A percentile compares a stretch with the other conserved stretches of the same genome.
These are phyloP conservation scores for Clonostachys solani DNA, from an alignment of 2,329 filamentous ascomycete genomes.

Conservation along the genomic window DNA sequence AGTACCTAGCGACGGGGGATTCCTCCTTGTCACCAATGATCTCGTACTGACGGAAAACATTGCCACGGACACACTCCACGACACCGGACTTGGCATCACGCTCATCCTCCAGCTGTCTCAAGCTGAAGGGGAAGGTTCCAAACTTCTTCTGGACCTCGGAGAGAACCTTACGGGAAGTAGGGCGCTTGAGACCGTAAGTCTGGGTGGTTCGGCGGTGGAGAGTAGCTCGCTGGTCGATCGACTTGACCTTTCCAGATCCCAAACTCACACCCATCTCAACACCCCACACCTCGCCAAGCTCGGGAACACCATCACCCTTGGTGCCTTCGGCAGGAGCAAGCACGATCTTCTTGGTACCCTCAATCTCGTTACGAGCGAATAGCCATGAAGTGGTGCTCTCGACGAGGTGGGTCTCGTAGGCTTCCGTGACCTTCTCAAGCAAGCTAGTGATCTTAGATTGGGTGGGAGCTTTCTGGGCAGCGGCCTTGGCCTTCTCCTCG, in stretches of 20 bases:
- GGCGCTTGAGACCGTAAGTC: slow-evolving; percentile 90
- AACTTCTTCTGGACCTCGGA: slow-evolving; percentile 98
- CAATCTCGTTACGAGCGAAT: slow-evolving; percentile 96
- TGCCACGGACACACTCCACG: slow-evolving; percentile 90
- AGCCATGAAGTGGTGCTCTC: slow-evolving; percentile 98
- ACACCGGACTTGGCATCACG: slow-evolving; percentile 92
- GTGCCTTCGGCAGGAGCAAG: slow-evolving; percentile 79
- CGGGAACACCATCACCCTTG: slow-evolving; percentile 86
- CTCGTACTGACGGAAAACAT: slow-evolving; percentile 93
- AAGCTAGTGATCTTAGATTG: slow-evolving; percentile 84
- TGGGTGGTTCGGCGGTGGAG: slow-evolving; percentile 89
- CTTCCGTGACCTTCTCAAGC: slow-evolving; percentile 86
- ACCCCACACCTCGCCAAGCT: slow-evolving; percentile 93
- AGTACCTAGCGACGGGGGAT: slow-evolving; percentile 76
- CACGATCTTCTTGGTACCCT: slow-evolving; percentile 97
- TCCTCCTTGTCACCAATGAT: slow-evolving; percentile 91
- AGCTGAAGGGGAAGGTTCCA: slow-evolving; percentile 94
- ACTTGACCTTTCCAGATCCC: slow-evolving; percentile 93
- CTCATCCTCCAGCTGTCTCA: slow-evolving; percentile 96
- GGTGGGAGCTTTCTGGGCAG: slow-evolving; percentile 74
- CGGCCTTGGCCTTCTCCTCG: slow-evolving; percentile 92
- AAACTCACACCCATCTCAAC: slow-evolving; percentile 92
- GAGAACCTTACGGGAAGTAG: slow-evolving; percentile 85
- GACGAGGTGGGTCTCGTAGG: slow-evolving; percentile 87
- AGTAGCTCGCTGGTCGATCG: slow-evolving; percentile 79